Conservation (phyloP, 2,329 filamentous ascomycete genomes). For the Chaetomium sp. region DNA sequence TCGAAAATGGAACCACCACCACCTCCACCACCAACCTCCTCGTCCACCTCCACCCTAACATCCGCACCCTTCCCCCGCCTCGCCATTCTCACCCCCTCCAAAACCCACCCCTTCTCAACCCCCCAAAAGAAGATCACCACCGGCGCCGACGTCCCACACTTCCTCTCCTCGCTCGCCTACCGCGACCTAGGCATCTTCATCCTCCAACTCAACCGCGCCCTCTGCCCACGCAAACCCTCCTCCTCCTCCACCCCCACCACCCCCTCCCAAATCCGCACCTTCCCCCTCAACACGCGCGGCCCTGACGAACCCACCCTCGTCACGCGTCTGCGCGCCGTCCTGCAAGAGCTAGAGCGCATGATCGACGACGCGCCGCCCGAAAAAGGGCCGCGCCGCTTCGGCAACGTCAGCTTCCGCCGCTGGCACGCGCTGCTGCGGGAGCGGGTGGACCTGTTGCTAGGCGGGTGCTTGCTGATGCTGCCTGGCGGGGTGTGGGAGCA, state of each 20-base stretch:
- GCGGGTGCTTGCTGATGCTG: slow-evolving; percentile 53
- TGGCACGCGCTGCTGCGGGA: slow-evolving; percentile 75
- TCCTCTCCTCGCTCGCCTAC: slow-evolving; percentile 81
- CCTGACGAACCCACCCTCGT: slow-evolving; percentile 59
- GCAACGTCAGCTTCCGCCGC: slow-evolving; percentile 84
- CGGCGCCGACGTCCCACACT: slow-evolving; percentile 76
- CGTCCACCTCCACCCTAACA: slow-evolving; percentile 30
- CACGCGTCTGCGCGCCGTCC: slow-evolving; percentile 63
- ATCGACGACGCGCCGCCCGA: slow-evolving; percentile 82
- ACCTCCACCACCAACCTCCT: slow-evolving; percentile 2
- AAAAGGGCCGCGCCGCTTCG: slow-evolving; percentile 83
- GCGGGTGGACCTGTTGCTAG: slow-evolving; percentile 57
- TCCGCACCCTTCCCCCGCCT: slow-evolving; percentile 42
- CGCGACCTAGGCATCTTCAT: slow-evolving; percentile 84
- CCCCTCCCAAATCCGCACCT: neutral
- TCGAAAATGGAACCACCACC: slow-evolving; percentile 23
- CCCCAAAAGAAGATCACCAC: slow-evolving; percentile 85
- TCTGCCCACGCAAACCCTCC: slow-evolving; percentile 67
- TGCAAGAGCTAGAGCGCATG: slow-evolving; percentile 65
- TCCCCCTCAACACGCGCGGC: slow-evolving; percentile 35
- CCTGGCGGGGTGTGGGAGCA: slow-evolving; percentile 29
- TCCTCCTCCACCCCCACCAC: neutral
- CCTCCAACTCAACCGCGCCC: slow-evolving; percentile 83
- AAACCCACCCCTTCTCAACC: slow-evolving; percentile 60
- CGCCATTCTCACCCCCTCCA: slow-evolving; percentile 50